Conservation (phyloP, 176 grass and related monocot species). For the Carex parvula region DNA sequence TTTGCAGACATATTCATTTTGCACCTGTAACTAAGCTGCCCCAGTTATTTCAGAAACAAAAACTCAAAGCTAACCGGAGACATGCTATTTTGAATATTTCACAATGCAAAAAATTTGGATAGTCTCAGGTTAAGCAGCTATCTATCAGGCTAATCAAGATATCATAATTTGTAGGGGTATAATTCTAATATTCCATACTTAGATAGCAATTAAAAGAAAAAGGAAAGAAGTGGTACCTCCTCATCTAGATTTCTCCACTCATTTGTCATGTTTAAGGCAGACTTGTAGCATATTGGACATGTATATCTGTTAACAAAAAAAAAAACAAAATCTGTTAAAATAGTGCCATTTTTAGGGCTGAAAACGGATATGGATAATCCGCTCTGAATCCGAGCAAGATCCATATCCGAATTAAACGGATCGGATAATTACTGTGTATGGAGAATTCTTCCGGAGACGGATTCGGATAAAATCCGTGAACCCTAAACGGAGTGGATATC, state of each 20-base stretch:
- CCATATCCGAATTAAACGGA: no score
- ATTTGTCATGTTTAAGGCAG: constrained; percentile 47
- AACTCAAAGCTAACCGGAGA: not conserved
- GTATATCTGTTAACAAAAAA: constrained; percentile 61
- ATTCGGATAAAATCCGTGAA: no score
- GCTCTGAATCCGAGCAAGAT: no score
- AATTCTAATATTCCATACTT: not conserved
- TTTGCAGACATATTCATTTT: not conserved
- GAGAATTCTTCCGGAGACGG: no score
- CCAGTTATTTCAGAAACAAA: not conserved
- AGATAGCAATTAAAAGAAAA: not conserved
- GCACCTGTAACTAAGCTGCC: not conserved
- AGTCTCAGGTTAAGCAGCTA: not conserved
- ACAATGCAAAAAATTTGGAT: not conserved
- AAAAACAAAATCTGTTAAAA: constrained; percentile 38
- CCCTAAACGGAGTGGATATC: no score
- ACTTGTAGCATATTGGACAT: constrained; percentile 91
- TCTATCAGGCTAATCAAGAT: not conserved
- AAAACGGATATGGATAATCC: no score
- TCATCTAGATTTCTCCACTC: constrained; percentile 67
- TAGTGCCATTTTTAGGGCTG: not conserved
- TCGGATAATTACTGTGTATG: no score
- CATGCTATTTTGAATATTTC: not conserved
- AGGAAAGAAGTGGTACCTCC: constrained; percentile 53
- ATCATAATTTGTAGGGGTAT: not conserved